Percentiles rank a stretch among this genome's conserved stretches.
Evolutionary conservation across 257 asterid genomes (phyloP).

Genomic region (Nicotiana otophora): DNA sequence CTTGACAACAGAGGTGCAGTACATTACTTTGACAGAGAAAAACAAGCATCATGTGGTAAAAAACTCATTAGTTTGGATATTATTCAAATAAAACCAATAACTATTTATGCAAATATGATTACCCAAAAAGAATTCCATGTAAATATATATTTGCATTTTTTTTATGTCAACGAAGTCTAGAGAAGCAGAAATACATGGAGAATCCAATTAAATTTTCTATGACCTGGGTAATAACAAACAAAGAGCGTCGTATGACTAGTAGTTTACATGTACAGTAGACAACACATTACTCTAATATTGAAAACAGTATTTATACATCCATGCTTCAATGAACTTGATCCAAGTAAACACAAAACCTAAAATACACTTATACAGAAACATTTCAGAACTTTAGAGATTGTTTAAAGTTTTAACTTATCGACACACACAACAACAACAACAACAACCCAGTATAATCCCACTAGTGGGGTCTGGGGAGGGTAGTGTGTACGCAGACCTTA

Average conservation of each 20-base stretch:
- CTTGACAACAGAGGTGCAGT: background rate
- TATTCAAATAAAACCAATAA: background rate
- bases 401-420: background rate
- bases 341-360: background rate
- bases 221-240: too few relatives aligned
- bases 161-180: background rate
- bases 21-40: background rate
- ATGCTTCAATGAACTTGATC: background rate
- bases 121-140: background rate
- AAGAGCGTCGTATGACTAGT: background rate
- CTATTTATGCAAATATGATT: background rate
- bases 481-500: too few relatives aligned
- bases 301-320: background rate
- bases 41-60: background rate
- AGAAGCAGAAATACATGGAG: background rate
- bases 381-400: background rate
- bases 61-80: background rate
- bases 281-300: background rate
- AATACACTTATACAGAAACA: background rate
- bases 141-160: background rate
- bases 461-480: too few relatives aligned
- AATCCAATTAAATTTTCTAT: background rate
- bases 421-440: too few relatives aligned
- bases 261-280: background rate
- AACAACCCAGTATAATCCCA: too few relatives aligned